A percentile compares a stretch with the other conserved stretches of the same genome.
These are phyloP conservation scores for Cafeteria roenbergensis DNA, from an alignment of 108 stramenopile genomes.

Conservation along the genomic window DNA sequence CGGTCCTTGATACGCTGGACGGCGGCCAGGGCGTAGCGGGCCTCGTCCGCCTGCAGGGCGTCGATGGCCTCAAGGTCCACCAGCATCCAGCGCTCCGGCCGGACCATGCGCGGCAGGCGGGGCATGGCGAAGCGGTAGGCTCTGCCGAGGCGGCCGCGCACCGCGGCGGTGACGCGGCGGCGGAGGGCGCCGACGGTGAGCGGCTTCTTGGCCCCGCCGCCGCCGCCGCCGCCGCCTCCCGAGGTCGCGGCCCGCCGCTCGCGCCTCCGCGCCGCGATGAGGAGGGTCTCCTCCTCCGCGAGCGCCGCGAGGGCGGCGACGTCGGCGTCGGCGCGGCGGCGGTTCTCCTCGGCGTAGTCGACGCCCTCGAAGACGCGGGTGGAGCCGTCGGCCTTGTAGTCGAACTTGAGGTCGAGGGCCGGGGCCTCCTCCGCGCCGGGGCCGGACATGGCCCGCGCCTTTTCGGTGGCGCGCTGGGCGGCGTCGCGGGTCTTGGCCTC, in stretches of 20 bases:
- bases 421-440: conserved; percentile 2
- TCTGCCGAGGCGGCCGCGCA: background rate
- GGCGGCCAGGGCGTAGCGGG: no score
- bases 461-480: conserved; percentile 77
- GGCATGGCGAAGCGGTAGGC: background rate
- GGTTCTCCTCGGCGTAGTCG: conserved; percentile 60
- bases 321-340: background rate
- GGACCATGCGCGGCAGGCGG: background rate
- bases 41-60: no score
- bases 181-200: background rate
- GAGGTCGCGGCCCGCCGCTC: no score
- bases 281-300: conserved; percentile 1
- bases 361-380: conserved; percentile 88
- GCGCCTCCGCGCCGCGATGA: background rate
- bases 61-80: no score
- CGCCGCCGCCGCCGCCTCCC: background rate
- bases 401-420: conserved; percentile 82
- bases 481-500: conserved; percentile 73
- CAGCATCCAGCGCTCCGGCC: background rate
- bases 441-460: conserved; percentile 85
- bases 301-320: background rate
- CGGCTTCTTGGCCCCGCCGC: background rate
- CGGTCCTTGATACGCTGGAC: no score
- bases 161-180: background rate
- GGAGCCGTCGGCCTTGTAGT: conserved; percentile 57